Percentiles rank a stretch among this genome's conserved stretches.
phyloP scores from a whole-genome alignment of 2,329 filamentous ascomycete species.

The Cladosporium velox region DNA sequence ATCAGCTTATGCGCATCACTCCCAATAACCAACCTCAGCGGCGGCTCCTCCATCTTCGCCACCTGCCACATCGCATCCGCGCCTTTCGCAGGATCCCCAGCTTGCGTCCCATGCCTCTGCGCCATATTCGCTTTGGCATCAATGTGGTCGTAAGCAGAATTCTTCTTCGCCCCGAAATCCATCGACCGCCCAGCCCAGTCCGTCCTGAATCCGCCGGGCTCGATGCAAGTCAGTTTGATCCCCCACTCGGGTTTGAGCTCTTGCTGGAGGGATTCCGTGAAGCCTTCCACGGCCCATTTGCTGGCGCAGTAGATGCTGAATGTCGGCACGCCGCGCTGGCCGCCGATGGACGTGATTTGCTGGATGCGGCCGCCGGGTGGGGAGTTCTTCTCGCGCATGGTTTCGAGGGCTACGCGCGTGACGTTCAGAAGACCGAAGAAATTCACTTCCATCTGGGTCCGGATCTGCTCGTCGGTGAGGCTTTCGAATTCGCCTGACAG shows the following conservation, averaged over 20 bases:
- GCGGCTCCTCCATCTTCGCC: constrained; percentile 54
- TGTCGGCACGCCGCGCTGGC: constrained; percentile 45
- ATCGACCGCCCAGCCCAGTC: constrained; percentile 51
- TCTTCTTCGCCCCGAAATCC: constrained; percentile 48
- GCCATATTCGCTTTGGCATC: constrained; percentile 46
- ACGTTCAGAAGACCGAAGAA: constrained; percentile 60
- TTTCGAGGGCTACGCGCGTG: constrained; percentile 49
- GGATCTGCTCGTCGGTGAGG: constrained; percentile 50
- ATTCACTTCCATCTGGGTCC: constrained; percentile 57
- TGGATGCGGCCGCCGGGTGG: constrained; percentile 56
- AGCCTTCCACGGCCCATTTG: constrained; percentile 53
- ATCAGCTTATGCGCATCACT: constrained; percentile 55
- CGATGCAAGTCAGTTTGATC: constrained; percentile 49
- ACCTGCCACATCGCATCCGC: constrained; percentile 56
- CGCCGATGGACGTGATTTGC: constrained; percentile 58
- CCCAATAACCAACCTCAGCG: constrained; percentile 55
- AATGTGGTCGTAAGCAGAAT: constrained; percentile 52
- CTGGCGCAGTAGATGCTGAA: constrained; percentile 46
- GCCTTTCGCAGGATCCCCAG: constrained; percentile 54
- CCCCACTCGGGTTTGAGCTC: constrained; percentile 52
- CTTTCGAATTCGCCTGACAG: constrained; percentile 57
- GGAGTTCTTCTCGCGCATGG: constrained; percentile 48
- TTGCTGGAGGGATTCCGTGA: constrained; percentile 45
- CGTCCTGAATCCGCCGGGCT: constrained; percentile 51
- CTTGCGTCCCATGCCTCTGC: constrained; percentile 46